These are phyloP conservation scores for Echeveria elegans DNA, from an alignment of 164 flowering plant genomes.

Conservation along the genomic window DNA sequence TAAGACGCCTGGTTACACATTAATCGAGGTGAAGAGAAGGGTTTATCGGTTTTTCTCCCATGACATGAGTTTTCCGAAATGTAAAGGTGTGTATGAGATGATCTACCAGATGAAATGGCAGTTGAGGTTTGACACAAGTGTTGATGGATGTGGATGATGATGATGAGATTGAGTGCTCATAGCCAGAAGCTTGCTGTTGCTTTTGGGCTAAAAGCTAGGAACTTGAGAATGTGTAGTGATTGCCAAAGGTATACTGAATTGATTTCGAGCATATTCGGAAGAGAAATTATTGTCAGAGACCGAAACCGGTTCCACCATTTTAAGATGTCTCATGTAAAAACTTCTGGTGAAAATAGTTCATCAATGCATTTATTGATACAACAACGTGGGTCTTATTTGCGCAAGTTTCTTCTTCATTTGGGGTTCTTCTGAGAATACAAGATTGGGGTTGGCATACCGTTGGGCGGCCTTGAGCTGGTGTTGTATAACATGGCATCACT, in stretches of 20 bases:
- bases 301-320: constrained; percentile 72
- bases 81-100: constrained; percentile 50
- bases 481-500: not conserved
- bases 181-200: constrained; percentile 83
- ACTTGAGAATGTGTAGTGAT: constrained; percentile 73
- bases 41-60: constrained; percentile 55
- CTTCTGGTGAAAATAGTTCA: constrained; percentile 45
- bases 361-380: not conserved
- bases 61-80: constrained; percentile 38
- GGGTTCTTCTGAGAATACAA: too few relatives aligned
- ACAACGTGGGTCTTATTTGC: too few relatives aligned
- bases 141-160: constrained; percentile 58
- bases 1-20: constrained; percentile 52
- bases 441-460: not conserved
- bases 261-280: constrained; percentile 45
- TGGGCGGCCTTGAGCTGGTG: not conserved
- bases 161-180: constrained; percentile 41
- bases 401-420: too few relatives aligned
- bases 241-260: constrained; percentile 60
- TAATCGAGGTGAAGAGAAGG: constrained; percentile 49
- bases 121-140: constrained; percentile 53
- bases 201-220: constrained; percentile 57
- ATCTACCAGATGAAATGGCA: constrained; percentile 88
- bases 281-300: constrained; percentile 61
- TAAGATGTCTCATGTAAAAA: constrained; percentile 68